Percentiles rank a stretch among this genome's conserved stretches.
These are phyloP conservation scores for Berkeleyomyces basicola DNA, from an alignment of 2,329 filamentous ascomycete genomes.

Conservation along the genomic window DNA sequence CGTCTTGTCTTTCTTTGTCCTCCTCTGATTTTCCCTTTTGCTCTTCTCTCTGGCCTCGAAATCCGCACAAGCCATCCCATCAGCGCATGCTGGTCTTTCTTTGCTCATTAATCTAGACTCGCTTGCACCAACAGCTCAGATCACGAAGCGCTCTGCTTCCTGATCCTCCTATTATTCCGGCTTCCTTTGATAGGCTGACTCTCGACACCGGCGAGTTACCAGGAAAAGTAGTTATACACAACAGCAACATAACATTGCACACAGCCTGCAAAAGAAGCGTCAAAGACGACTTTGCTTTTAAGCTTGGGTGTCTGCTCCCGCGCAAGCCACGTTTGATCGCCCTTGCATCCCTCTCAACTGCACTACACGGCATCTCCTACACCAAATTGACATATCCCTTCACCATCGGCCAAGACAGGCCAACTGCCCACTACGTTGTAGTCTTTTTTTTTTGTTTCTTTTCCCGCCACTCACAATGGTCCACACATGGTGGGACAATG, in stretches of 20 bases:
- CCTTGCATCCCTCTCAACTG: not conserved
- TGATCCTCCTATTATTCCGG: not conserved
- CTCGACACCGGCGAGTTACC: not conserved
- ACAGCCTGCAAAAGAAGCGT: not conserved
- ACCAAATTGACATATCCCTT: not conserved
- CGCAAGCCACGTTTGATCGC: not conserved
- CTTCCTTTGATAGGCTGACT: not conserved
- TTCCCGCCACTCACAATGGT: conserved; percentile 13
- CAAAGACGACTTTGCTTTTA: not conserved
- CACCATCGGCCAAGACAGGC: not conserved
- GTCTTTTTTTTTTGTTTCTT: not conserved
- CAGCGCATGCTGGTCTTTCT: not conserved
- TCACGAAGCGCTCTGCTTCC: not conserved
- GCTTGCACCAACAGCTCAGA: not conserved
- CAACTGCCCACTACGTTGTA: not conserved
- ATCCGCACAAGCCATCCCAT: conserved; percentile 1
- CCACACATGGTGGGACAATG: conserved; percentile 52
- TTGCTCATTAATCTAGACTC: conserved; percentile 1
- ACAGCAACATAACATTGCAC: not conserved
- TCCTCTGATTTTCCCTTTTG: not conserved
- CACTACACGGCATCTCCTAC: not conserved
- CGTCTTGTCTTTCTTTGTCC: not conserved
- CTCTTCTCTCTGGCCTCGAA: not conserved
- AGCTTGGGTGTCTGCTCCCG: not conserved
- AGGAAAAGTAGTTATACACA: not conserved